Base-by-base conservation (phyloP, 2,329 filamentous ascomycete genomes). In the Clarireedia monteithiana region DNA sequence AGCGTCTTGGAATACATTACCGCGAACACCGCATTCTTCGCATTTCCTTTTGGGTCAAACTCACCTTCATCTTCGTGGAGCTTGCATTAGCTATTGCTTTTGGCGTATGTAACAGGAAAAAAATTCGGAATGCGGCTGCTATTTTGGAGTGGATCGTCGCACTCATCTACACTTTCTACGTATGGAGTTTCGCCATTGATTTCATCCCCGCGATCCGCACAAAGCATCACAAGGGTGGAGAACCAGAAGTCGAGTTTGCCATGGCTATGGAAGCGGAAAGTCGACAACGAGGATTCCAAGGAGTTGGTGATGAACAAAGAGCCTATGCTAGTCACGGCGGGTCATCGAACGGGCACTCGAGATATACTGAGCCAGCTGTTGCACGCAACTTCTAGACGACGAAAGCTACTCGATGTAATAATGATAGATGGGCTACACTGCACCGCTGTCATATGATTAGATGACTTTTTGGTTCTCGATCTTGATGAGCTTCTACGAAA, bases 141-240 rank as follows among this genome's bases (percentile, higher is more conserved):
- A 74, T 95, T 52, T 71, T 96, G 34, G 92, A 97, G 73, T 85
- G 82, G 82, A 68, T 82, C 58, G 83, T 96, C 61, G 82, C 90
- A 34, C 84, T 95, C 67, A 77, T 96, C 67, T 96, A 91, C 74
- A 89, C 88, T 53, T 86, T 91, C 67, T 97, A 96, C 73, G 78
- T 95, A 59, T 80, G 92, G 60, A 90, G 86, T 59, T 97, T 95
- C 75, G 80, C 86, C 66, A 78, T 96, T 68, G 92, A 99, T 73
- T 82, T 99, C 50, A 78, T 88, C 61, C 94, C 94, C 0, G 89
- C 89, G 10, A 59, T 67, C 0, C 54, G 58, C 15, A 64, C 59
- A 1, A 65, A 62, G 47, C 48, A 61, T 9, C 48, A 24, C 3
- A n/a, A 46, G 2, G 49, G 24, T 23, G 59, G 52, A 10, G 62